These are phyloP conservation scores for Medicago ruthenica DNA, from an alignment of 306 rosid genomes.

Conservation along the genomic window DNA sequence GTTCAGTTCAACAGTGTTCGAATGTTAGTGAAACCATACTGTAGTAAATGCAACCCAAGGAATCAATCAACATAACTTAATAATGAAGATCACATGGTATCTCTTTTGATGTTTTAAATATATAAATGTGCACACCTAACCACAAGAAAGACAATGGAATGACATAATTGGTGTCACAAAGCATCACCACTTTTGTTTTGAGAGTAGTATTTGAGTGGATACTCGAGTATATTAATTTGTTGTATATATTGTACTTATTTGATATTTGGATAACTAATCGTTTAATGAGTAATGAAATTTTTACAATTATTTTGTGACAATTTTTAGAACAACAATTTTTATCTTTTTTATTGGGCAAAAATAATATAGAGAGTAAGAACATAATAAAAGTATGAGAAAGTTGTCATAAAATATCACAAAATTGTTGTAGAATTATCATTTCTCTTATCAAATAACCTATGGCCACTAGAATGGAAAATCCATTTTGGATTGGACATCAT, in stretches of 20 bases:
- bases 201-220: constrained; percentile 63
- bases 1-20: constrained; percentile 9
- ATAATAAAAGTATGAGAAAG: too few relatives aligned
- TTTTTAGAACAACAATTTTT: too few relatives aligned
- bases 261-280: too few relatives aligned
- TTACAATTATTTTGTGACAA: too few relatives aligned
- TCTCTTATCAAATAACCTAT: neutral
- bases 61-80: constrained; percentile 38
- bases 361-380: too few relatives aligned
- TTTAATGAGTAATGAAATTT: too few relatives aligned
- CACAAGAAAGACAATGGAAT: constrained; percentile 71
- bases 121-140: constrained; percentile 44
- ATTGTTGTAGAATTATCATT: too few relatives aligned
- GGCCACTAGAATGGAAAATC: neutral
- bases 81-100: constrained; percentile 45
- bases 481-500: neutral
- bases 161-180: constrained; percentile 66
- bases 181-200: constrained; percentile 65
- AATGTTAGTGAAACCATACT: constrained; percentile 43
- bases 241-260: too few relatives aligned
- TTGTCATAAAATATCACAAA: too few relatives aligned
- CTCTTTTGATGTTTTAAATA: constrained; percentile 42
- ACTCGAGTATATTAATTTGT: constrained; percentile 50
- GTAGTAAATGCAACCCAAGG: constrained; percentile 41
- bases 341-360: too few relatives aligned